Evolutionary conservation across 805 yeast species (phyloP).

Genomic region (Wickerhamomyces mucosus): DNA sequence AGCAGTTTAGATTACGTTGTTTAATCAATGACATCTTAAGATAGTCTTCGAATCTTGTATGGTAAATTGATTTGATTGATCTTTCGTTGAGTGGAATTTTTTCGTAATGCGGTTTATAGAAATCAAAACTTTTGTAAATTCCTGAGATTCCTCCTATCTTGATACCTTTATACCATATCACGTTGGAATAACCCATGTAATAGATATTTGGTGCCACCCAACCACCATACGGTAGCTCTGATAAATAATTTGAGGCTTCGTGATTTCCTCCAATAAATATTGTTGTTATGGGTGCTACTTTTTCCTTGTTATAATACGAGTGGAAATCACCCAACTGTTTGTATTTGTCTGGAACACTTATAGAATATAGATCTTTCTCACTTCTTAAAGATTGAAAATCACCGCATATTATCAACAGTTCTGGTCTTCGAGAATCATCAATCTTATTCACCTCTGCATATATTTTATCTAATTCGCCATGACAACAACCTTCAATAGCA

Average conservation of each 20-base stretch:
- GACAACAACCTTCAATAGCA: conserved; percentile 87
- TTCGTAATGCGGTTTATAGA: conserved; percentile 31
- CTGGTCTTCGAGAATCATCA: conserved; percentile 26
- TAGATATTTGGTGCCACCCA: conserved; percentile 88
- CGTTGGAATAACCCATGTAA: conserved; percentile 72
- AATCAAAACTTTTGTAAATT: conserved; percentile 51
- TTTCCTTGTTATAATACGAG: conserved; percentile 51
- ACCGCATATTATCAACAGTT: conserved; percentile 73
- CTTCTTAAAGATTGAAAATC: conserved; percentile 82
- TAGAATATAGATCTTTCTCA: conserved; percentile 50
- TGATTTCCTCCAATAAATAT: conserved; percentile 93
- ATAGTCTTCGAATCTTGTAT: conserved; percentile 50
- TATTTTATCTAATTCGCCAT: conserved; percentile 62
- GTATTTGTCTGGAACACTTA: conserved; percentile 77
- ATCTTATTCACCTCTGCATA: conserved; percentile 29
- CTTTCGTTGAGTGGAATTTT: conserved; percentile 37
- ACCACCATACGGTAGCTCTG: conserved; percentile 75
- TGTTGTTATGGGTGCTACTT: conserved; percentile 65
- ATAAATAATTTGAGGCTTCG: conserved; percentile 73
- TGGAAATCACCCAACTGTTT: conserved; percentile 70
- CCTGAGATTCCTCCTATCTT: conserved; percentile 82
- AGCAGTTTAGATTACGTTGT: conserved; percentile 35
- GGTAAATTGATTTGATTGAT: conserved; percentile 55
- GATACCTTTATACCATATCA: conserved; percentile 65
- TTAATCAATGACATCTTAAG: conserved; percentile 40